Percentiles rank a stretch among this genome's conserved stretches.
Evolutionary conservation across 164 flowering plant genomes (phyloP).

Genomic region (Paratinospora sagittata): DNA sequence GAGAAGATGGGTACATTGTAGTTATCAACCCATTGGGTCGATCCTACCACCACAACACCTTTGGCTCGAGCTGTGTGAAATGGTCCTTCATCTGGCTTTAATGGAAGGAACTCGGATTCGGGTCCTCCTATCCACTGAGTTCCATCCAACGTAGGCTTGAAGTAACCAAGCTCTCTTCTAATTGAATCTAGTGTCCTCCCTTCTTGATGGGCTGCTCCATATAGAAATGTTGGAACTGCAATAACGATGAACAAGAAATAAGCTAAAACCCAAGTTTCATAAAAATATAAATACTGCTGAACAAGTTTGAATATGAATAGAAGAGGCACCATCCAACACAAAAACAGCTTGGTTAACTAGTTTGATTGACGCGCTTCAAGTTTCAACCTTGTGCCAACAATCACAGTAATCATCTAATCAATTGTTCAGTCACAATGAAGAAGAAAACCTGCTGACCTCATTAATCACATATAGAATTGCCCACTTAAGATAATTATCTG

Average conservation of each 20-base stretch:
- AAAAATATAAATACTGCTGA: no score
- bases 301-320: no score
- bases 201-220: slow-evolving; percentile 61
- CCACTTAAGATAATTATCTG: no score
- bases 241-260: background rate
- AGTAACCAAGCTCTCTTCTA: slow-evolving; percentile 63
- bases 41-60: slow-evolving; percentile 59
- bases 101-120: slow-evolving; percentile 35
- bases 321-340: no score
- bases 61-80: slow-evolving; percentile 29
- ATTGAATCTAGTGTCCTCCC: slow-evolving; percentile 56
- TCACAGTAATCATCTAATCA: no score
- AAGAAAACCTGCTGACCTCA: no score
- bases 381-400: no score
- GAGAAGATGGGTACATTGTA: slow-evolving; percentile 69
- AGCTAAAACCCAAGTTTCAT: no score
- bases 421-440: no score
- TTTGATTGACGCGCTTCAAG: no score
- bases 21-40: slow-evolving; percentile 55
- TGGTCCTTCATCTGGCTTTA: slow-evolving; percentile 63
- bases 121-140: slow-evolving; percentile 63
- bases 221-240: slow-evolving; percentile 71
- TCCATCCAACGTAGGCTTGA: slow-evolving; percentile 51
- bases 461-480: no score
- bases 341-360: no score